Conservation (phyloP, 257 asterid genomes). For the Solanum infundibuliforme region DNA sequence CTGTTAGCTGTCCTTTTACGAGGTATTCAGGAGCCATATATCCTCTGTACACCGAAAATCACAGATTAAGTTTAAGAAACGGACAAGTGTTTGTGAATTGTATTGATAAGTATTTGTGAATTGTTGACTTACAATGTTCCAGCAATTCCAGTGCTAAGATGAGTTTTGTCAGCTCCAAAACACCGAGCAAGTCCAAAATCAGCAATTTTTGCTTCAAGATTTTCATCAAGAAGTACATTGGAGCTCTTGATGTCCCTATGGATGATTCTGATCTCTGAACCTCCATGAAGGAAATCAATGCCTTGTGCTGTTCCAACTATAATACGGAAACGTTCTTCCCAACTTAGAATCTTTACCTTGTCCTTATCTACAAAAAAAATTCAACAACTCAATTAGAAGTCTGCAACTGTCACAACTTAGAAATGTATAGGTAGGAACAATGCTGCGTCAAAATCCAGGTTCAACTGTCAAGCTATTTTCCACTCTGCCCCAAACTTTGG, state of each 20-base stretch:
- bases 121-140: conserved; percentile 70
- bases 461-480: not conserved
- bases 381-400: not conserved
- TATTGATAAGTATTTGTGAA: not conserved
- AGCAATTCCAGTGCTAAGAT: conserved; percentile 90
- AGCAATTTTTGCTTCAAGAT: conserved; percentile 53
- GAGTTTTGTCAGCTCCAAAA: conserved; percentile 69
- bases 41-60: conserved; percentile 40
- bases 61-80: not conserved
- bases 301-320: conserved; percentile 84
- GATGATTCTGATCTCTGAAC: conserved; percentile 45
- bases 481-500: not conserved
- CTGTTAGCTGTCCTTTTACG: conserved; percentile 90
- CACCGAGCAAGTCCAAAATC: conserved; percentile 88
- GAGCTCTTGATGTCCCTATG: conserved; percentile 89
- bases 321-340: conserved; percentile 65
- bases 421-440: not conserved
- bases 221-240: conserved; percentile 75
- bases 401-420: not conserved
- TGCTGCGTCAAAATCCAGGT: not conserved
- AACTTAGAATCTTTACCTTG: conserved; percentile 37
- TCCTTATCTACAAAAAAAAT: conserved; percentile 31
- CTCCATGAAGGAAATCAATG: conserved; percentile 68
- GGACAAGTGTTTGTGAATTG: not conserved
- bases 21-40: conserved; percentile 97